Percentiles rank a stretch among this genome's conserved stretches.
Evolutionary conservation across 2,329 filamentous ascomycete genomes (phyloP).

Genomic region (Helotiales sp.): DNA sequence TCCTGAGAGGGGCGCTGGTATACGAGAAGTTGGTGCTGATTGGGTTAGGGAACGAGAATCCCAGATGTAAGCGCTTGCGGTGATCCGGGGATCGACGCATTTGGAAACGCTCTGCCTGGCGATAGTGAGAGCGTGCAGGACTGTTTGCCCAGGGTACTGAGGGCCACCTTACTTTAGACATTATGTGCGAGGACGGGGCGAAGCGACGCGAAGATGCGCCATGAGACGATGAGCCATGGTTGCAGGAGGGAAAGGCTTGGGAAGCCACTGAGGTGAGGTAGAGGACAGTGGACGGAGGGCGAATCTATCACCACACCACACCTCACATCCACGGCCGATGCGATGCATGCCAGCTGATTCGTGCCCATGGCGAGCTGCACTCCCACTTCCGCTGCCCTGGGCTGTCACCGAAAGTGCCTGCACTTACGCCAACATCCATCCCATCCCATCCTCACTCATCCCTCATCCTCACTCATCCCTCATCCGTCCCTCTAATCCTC

Average conservation of each 20-base stretch:
- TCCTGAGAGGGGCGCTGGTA: slow-evolving; percentile 12
- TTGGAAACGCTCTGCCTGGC: slow-evolving; percentile 19
- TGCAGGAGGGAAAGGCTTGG: background rate
- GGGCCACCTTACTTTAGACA: background rate
- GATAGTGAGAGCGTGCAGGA: background rate
- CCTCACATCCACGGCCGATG: background rate
- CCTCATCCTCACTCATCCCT: background rate
- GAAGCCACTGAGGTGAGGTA: background rate
- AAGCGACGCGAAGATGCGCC: slow-evolving; percentile 3
- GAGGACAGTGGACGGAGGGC: background rate
- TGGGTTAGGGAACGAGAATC: slow-evolving; percentile 20
- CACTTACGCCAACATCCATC: background rate
- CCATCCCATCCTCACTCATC: slow-evolving; percentile 4
- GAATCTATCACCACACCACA: background rate
- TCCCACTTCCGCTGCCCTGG: slow-evolving; percentile 1
- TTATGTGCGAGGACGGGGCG: background rate
- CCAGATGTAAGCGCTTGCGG: slow-evolving; percentile 26
- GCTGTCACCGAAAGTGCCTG: background rate
- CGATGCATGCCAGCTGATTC: slow-evolving; percentile 7
- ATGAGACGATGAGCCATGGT: background rate
- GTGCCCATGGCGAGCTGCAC: slow-evolving; percentile 1
- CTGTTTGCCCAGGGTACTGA: background rate
- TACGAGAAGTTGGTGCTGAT: slow-evolving; percentile 25
- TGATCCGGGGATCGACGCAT: slow-evolving; percentile 28
- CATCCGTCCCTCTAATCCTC: background rate